Conservation (phyloP, 139 green algal genomes). For the Edaphochlamys debaryana region DNA sequence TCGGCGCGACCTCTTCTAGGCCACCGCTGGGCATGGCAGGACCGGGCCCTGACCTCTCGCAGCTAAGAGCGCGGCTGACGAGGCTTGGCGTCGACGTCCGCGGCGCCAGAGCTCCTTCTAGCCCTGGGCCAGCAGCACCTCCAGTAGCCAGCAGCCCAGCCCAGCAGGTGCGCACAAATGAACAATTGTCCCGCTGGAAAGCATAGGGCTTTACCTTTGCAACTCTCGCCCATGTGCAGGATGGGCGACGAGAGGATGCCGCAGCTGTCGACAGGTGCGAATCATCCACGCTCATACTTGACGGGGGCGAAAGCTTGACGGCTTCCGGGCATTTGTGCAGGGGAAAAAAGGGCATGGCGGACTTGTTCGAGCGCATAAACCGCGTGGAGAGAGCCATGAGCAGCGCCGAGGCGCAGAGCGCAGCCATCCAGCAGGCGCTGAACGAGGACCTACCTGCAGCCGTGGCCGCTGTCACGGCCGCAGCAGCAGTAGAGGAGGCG, state of each 20-base stretch:
- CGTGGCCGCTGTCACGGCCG: not conserved
- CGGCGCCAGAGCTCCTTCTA: not conserved
- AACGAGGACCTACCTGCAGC: slow-evolving; percentile 6
- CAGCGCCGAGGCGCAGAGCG: slow-evolving; percentile 30
- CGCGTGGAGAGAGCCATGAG: slow-evolving; percentile 34
- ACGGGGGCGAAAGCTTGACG: no score
- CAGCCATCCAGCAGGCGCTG: slow-evolving; percentile 15
- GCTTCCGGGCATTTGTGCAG: not conserved
- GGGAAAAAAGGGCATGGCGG: slow-evolving; percentile 26
- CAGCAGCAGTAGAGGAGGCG: not conserved
- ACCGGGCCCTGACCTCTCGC: not conserved
- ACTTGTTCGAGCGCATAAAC: slow-evolving; percentile 39
- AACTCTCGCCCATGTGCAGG: no score
- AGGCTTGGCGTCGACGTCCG: slow-evolving; percentile 22
- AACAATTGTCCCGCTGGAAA: no score
- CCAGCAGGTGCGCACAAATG: no score
- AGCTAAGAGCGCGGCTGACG: slow-evolving; percentile 18
- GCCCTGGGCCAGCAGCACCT: no score
- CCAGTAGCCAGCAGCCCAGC: no score
- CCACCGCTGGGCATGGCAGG: slow-evolving; percentile 27
- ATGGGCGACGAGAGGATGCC: no score
- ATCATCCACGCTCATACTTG: no score
- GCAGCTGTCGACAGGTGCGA: no score
- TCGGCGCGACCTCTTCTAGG: no score
- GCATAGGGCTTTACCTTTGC: no score